Conservation (phyloP, 78 protist species). For the Isochrysis galbana region DNA sequence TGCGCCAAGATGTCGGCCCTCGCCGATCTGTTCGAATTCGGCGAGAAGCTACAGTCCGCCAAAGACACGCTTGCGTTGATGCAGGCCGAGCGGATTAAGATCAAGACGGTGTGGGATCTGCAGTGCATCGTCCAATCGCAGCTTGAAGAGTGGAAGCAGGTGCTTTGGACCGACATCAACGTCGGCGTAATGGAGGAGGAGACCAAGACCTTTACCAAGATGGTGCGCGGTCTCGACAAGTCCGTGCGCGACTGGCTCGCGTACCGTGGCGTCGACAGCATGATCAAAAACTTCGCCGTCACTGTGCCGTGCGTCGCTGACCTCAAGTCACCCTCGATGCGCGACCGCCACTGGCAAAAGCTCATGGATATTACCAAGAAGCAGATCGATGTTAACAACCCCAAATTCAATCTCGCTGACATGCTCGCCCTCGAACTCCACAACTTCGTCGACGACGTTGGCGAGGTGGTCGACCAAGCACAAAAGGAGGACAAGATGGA, state of each 20-base stretch:
- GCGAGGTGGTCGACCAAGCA: slow-evolving; percentile 58
- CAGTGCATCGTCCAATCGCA: background rate
- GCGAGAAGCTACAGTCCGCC: background rate
- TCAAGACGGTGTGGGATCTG: slow-evolving; percentile 57
- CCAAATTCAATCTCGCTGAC: slow-evolving; percentile 49
- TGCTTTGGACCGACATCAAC: slow-evolving; percentile 45
- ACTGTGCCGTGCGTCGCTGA: slow-evolving; percentile 53
- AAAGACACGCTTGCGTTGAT: background rate
- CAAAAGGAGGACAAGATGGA: slow-evolving; percentile 59
- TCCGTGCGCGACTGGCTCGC: background rate
- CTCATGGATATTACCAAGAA: slow-evolving; percentile 40
- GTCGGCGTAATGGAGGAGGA: slow-evolving; percentile 43
- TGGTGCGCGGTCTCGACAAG: slow-evolving; percentile 20
- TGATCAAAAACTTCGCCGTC: slow-evolving; percentile 51
- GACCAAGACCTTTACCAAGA: slow-evolving; percentile 33
- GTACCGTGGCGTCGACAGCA: slow-evolving; percentile 17
- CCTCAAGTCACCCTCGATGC: slow-evolving; percentile 60
- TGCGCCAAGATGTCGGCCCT: background rate
- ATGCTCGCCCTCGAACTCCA: slow-evolving; percentile 57
- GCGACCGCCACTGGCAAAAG: slow-evolving; percentile 65
- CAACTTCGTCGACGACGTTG: slow-evolving; percentile 62
- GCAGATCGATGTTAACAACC: slow-evolving; percentile 13
- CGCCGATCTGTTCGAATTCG: background rate
- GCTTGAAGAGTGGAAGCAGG: slow-evolving; percentile 32
- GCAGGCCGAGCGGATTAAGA: background rate